Evolutionary conservation across 2,329 filamentous ascomycete genomes (phyloP), one percentile per base, ranked within the genome.

Genomic region (Zalaria sp.): DNA sequence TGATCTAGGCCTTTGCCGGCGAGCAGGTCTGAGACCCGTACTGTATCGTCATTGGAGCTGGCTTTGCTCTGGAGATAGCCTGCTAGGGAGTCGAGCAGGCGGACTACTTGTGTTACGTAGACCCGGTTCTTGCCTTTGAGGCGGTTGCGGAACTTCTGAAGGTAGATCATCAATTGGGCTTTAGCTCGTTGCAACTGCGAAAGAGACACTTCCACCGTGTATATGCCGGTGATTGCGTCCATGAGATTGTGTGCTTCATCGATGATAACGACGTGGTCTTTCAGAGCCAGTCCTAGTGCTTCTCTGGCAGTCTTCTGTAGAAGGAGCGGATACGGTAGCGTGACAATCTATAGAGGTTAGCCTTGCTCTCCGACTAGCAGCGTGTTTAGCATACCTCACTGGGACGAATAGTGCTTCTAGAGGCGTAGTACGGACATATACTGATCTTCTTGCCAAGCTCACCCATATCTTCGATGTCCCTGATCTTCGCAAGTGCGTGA

Each of bases 191-290:
- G 75, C 11, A 96, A 66, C 47, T 95, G 87, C 26, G 66, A 66
- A 3, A 93, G 65, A 2, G 75, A 76, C 18, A 96, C 72, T 31
- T 83, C 77, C 0, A 85, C 77, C 0, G 88, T 88, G 57, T 95
- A 79, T 29, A 94, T 91, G 37, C 79, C 81, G 10, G 85, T 76
- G 37, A 98, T 85, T 0, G 89, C 87, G 58, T 95, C 88, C 81
- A 95, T 94, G 40, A 98, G 75, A 55, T 98, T 98, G 58, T 98
- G 91, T 0, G 91, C 91, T 65, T 98, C 91, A 51, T 98, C 91
- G 38, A 98, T 84, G 26, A 98, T 83, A n/a, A 98, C 79, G 0
- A 98, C 71, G 54, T 93, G 91, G 4, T 79, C 78, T 52, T 93
- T 87, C 5, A 98, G 63, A 25, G 82, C 89, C 35, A 98, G 78